These are phyloP conservation scores for Achaetomiella virescens DNA, from an alignment of 495 filamentous ascomycete species.

Conservation along the genomic window DNA sequence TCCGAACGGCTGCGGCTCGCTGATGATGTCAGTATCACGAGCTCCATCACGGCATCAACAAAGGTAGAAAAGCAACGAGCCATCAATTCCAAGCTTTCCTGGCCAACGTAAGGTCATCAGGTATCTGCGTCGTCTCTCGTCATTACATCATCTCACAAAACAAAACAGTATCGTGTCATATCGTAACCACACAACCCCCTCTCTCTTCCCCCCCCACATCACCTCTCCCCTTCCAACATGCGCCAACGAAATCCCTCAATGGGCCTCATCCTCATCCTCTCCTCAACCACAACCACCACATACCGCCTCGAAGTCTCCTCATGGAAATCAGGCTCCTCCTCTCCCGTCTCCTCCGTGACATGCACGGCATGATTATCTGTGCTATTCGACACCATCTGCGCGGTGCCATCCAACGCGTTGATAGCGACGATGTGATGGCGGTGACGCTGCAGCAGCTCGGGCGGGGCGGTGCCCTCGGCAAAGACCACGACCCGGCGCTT, in stretches of 20 bases:
- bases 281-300: constrained; percentile 25
- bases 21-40: too few species aligned
- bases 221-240: neutral
- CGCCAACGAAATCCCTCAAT: too few species aligned
- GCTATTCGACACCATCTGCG: constrained; percentile 14
- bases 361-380: constrained; percentile 19
- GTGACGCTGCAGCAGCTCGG: constrained; percentile 19
- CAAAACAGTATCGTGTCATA: neutral
- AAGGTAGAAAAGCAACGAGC: neutral
- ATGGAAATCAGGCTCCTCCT: constrained; percentile 12
- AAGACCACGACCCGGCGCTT: constrained; percentile 30
- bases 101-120: neutral
- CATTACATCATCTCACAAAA: constrained; percentile 1
- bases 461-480: constrained; percentile 22
- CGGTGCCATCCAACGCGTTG: constrained; percentile 24
- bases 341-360: constrained; percentile 21
- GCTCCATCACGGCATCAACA: too few species aligned
- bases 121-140: constrained; percentile 5
- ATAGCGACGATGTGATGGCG: constrained; percentile 27
- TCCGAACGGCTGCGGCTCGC: too few species aligned
- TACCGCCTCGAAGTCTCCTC: constrained; percentile 20
- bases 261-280: constrained; percentile 1
- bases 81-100: neutral
- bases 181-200: neutral
- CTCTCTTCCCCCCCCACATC: neutral